Conservation (phyloP, 768 basidiomycete species). For the Lactarius tabidus region DNA sequence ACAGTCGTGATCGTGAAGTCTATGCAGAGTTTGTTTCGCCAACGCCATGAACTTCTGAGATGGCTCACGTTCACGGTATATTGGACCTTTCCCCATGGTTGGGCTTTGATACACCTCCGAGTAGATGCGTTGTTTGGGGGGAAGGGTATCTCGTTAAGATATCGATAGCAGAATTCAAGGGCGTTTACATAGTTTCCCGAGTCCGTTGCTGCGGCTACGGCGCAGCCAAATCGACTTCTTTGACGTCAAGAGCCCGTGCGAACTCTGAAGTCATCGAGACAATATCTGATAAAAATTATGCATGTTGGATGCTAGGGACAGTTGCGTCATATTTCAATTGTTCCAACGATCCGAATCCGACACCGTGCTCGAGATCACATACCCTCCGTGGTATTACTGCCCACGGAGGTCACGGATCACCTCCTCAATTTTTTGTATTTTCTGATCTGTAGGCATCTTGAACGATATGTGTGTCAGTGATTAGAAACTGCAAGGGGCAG, state of each 20-base stretch:
- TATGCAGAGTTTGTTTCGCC: conserved; percentile 3
- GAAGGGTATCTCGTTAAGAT: conserved; percentile 6
- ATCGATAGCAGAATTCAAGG: conserved; percentile 15
- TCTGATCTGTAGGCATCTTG: conserved; percentile 54
- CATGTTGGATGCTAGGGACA: background rate
- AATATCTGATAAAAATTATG: background rate
- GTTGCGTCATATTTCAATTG: background rate
- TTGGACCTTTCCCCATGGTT: conserved; percentile 15
- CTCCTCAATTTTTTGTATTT: conserved; percentile 49
- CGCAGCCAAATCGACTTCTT: background rate
- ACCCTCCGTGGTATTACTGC: conserved; percentile 15
- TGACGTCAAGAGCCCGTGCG: conserved; percentile 5
- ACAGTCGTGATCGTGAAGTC: conserved; percentile 28
- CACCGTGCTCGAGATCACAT: background rate
- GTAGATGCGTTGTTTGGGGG: background rate
- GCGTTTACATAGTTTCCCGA: conserved; percentile 1
- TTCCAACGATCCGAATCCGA: background rate
- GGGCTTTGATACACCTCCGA: background rate
- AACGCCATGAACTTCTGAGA: background rate
- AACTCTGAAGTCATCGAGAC: conserved; percentile 17
- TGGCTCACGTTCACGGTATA: conserved; percentile 3
- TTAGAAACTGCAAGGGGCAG: background rate
- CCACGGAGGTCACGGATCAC: conserved; percentile 40
- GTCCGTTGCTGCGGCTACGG: conserved; percentile 5
- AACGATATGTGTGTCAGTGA: conserved; percentile 1